Base-by-base conservation (phyloP, 192 early-diverging fungal species). In the Allomyces macrogynus region DNA sequence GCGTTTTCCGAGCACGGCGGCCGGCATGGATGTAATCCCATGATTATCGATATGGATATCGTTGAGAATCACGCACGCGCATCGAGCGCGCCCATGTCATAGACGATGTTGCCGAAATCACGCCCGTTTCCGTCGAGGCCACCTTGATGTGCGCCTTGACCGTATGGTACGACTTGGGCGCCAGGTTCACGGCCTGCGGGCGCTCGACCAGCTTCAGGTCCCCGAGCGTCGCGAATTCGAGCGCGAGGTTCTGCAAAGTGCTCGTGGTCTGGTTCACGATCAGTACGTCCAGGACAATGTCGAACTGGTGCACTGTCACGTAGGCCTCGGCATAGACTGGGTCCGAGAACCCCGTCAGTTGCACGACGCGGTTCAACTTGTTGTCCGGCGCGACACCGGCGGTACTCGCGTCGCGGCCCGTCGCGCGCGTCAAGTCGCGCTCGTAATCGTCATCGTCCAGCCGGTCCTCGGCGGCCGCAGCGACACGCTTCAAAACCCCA, bases 321-420 rank as follows among this genome's bases (percentile, higher is more conserved):
- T 96, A 95, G 0, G 92, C 95, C 75, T 99, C 95, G 4, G 94
- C 94, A 69, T 99, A 99, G n/a, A 99, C 92, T 1, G 92, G 89
- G 71, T 99, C 95, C 4, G 92, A 94, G 76, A 91, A 99, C 64
- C 89, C 95, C 10, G 95, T 97, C 61, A 99, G 78, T 76, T 97
- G 95, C 23, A 97, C 86, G 20, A 99, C 91, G 62, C 88, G 85
- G 69, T 86, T 90, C 67, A 99, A 78, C 79, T 97, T 94, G 24
- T 91, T 93, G 49, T 89, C 87, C 61, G 90, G 77, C 61, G 87
- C 85, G 43, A 89, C 86, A 64, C 83, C 79, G 43, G 79, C 71
- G 25, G 79, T 77, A 66, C 82, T 85, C 18, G 74, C 64, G 40
- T 86, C 49, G 1, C 64, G 23, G 4, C 79, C 93, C 22, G 88